These are phyloP conservation scores for Closterium sp. DNA, from an alignment of 139 green algal species.

Conservation along the genomic window DNA sequence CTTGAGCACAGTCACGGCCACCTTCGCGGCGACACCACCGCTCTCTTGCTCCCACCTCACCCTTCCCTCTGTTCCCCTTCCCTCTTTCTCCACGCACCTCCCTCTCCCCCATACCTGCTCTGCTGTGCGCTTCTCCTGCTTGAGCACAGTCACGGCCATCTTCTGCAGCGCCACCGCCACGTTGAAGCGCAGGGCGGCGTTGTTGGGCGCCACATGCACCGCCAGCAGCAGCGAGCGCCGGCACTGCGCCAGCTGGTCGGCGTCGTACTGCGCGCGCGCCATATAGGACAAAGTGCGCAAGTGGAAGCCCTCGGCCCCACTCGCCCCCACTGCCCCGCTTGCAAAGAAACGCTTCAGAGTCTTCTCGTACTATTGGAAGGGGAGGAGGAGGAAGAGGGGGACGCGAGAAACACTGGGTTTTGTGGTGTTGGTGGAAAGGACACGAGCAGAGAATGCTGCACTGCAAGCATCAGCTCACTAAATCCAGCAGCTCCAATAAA, in stretches of 20 bases:
- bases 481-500: no score
- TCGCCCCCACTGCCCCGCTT: not conserved
- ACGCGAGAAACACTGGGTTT: not conserved
- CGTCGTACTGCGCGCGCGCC: conserved; percentile 76
- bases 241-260: conserved; percentile 54
- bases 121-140: conserved; percentile 50
- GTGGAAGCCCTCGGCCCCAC: conserved; percentile 51
- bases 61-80: no score
- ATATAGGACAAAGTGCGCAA: conserved; percentile 60
- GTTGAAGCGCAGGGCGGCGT: conserved; percentile 56
- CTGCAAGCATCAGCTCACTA: no score
- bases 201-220: conserved; percentile 72
- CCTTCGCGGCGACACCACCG: no score
- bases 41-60: no score
- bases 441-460: not conserved
- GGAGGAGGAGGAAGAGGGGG: not conserved
- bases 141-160: conserved; percentile 65
- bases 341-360: conserved; percentile 61
- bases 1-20: no score
- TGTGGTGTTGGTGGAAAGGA: not conserved
- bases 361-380: conserved; percentile 59
- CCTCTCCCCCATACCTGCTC: not conserved
- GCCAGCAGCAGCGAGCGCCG: conserved; percentile 65
- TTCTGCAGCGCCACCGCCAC: conserved; percentile 80
- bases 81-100: no score